These are phyloP conservation scores for Malus domestica DNA, from an alignment of 306 rosid genomes.

Conservation along the genomic window ASM211411v1 NC_041798.1:23937501-23938000, in stretches of 20 bases:
- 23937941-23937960: conserved; percentile 83
- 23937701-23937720: no score
- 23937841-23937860: background rate
- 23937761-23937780: background rate
- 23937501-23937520: background rate
- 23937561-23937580: background rate
- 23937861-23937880: no score
- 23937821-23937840: background rate
- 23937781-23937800: background rate
- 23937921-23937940: conserved; percentile 78
- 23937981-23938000: conserved; percentile 16
- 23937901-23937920: conserved; percentile 71
- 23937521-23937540: background rate
- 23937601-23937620: background rate
- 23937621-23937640: no score
- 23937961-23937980: conserved; percentile 51
- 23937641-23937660: no score
- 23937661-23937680: no score
- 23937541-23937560: background rate
- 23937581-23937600: background rate
- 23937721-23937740: background rate
- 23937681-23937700: no score
- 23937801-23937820: background rate
- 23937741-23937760: background rate
- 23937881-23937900: background rate